Base-by-base conservation (phyloP, 1,139 yeast genomes). In the Yamadazyma dushanensis region DNA sequence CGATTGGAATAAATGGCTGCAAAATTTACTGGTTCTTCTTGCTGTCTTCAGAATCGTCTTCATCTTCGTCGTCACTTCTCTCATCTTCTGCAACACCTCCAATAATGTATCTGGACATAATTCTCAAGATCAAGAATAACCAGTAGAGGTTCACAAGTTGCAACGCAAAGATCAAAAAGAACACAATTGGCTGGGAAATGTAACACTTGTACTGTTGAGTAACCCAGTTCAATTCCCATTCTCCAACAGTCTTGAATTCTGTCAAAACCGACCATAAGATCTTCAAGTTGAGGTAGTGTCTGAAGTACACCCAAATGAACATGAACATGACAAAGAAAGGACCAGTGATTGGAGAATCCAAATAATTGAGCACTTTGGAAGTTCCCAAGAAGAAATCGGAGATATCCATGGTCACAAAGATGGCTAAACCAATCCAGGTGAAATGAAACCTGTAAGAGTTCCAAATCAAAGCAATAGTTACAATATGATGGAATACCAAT, bases 161-260 rank as follows among this genome's bases (percentile, higher is more conserved):
- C 47, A 92, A 73, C 2, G 94, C 90, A 39, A 76, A 69, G 41
- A 92, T 75, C 54, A 92, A 75, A 15, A 65, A 62, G 54, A 92
- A 90, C 2, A 92, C 90, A 56, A 92, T 89, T 42, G 86, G 84
- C 64, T 87, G 95, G 13, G 97, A 84, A 47, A 94, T 86, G 83
- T 87, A 88, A 65, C 97, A 92, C 63, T 94, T 92, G 70, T 90
- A 92, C 60, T 90, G 96, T 58, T 89, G 92, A 21, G 94, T 82
- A n/a, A 75, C 87, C 81, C 90, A 92, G 66, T 88, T 80, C 50
- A 94, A 71, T 38, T 74, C 75, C 65, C 73, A 89, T 43, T 82
- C 81, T 31, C 97, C 97, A 23, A 87, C 88, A 3, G 94, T 78
- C 46, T 72, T 75, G 63, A 86, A 92, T 58, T 89, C 95, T 17